Evolutionary conservation across 2,329 filamentous ascomycete species (phyloP).

Genomic region (Ophiosphaerella herpotricha): DNA sequence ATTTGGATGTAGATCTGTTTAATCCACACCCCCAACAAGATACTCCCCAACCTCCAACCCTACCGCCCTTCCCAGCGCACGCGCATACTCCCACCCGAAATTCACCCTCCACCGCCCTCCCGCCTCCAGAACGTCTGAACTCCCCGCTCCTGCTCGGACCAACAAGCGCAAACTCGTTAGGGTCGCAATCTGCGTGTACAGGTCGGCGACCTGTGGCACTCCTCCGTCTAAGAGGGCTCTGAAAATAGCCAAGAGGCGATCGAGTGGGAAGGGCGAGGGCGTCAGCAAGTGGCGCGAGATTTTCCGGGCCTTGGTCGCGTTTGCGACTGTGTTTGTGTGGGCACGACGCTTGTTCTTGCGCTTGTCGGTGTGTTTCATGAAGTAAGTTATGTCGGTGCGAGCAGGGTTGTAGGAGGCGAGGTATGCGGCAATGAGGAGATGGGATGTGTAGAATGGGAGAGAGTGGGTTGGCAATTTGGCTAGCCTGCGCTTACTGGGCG

Average conservation of each 20-base stretch:
- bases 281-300: slow-evolving; percentile 78
- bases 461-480: slow-evolving; percentile 46
- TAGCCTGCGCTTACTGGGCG: slow-evolving; percentile 19
- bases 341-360: slow-evolving; percentile 52
- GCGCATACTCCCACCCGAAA: slow-evolving; percentile 76
- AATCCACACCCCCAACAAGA: slow-evolving; percentile 44
- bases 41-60: slow-evolving; percentile 79
- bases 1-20: background rate
- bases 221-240: slow-evolving; percentile 63
- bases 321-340: slow-evolving; percentile 3
- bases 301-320: slow-evolving; percentile 64
- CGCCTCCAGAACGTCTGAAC: slow-evolving; percentile 67
- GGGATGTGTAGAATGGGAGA: slow-evolving; percentile 73
- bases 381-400: slow-evolving; percentile 73
- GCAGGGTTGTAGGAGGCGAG: slow-evolving; percentile 80
- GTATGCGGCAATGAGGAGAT: slow-evolving; percentile 77
- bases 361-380: slow-evolving; percentile 69
- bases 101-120: slow-evolving; percentile 78
- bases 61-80: slow-evolving; percentile 71
- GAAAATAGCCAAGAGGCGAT: slow-evolving; percentile 79
- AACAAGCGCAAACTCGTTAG: slow-evolving; percentile 72
- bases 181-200: slow-evolving; percentile 67
- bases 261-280: slow-evolving; percentile 75
- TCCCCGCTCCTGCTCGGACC: slow-evolving; percentile 63
- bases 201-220: slow-evolving; percentile 51